phyloP scores from a whole-genome alignment of 2,329 filamentous ascomycete species.

The Exophiala sideris region DNA sequence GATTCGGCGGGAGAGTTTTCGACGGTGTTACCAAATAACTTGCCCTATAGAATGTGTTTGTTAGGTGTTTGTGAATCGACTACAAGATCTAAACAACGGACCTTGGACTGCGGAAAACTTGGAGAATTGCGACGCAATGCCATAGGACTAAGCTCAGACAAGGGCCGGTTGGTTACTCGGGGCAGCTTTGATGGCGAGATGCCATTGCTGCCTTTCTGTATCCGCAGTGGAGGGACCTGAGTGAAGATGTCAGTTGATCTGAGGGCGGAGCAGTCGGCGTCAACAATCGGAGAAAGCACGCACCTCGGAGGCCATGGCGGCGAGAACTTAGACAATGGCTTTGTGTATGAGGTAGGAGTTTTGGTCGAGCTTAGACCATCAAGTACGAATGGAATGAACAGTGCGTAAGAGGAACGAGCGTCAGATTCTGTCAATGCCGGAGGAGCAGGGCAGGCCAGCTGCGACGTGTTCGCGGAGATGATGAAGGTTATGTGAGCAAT shows the following conservation, averaged over 20 bases:
- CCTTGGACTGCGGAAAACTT: conserved; percentile 78
- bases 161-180: conserved; percentile 62
- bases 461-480: conserved; percentile 8
- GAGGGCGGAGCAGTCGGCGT: conserved; percentile 1
- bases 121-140: conserved; percentile 88
- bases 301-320: conserved; percentile 27
- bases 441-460: conserved; percentile 26
- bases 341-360: conserved; percentile 12
- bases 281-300: conserved; percentile 15
- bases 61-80: conserved; percentile 3
- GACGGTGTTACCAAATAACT: conserved; percentile 52
- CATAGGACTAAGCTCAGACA: conserved; percentile 84
- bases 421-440: conserved; percentile 10
- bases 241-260: background rate
- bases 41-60: conserved; percentile 21
- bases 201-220: conserved; percentile 32
- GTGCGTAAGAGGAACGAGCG: conserved; percentile 18
- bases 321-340: conserved; percentile 23
- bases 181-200: conserved; percentile 63
- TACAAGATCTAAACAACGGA: conserved; percentile 39
- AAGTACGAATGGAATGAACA: conserved; percentile 15
- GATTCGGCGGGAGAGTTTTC: conserved; percentile 83
- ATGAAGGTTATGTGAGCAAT: conserved; percentile 7
- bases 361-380: conserved; percentile 26
- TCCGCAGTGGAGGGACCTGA: conserved; percentile 34